A percentile compares a stretch with the other conserved stretches of the same genome.
These are phyloP conservation scores for Aaosphaeria pasadenensis DNA, from an alignment of 2,329 filamentous ascomycete genomes.

Conservation along the genomic window DNA sequence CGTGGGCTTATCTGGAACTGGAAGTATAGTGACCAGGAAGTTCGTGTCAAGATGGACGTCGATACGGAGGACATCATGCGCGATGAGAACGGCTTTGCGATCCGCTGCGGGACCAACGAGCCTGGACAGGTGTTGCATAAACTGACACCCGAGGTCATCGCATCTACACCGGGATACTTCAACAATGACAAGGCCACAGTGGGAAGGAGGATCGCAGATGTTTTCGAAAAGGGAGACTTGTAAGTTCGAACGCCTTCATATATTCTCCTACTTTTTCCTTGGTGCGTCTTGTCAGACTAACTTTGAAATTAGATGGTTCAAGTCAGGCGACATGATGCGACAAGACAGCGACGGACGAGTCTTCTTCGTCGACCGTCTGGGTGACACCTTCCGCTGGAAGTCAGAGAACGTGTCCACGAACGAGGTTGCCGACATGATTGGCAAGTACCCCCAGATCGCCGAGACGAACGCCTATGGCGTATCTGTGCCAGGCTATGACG, in stretches of 20 bases:
- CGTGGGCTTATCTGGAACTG: slow-evolving; percentile 35
- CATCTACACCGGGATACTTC: slow-evolving; percentile 26
- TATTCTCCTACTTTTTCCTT: background rate
- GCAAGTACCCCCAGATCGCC: slow-evolving; percentile 39
- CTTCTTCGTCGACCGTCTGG: slow-evolving; percentile 38
- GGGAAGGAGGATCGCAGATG: slow-evolving; percentile 28
- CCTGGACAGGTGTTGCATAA: slow-evolving; percentile 34
- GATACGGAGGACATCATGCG: slow-evolving; percentile 38
- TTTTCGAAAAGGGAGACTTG: slow-evolving; percentile 39
- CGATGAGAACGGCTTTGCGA: slow-evolving; percentile 32
- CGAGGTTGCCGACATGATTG: slow-evolving; percentile 43
- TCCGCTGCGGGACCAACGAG: slow-evolving; percentile 28
- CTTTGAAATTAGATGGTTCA: slow-evolving; percentile 30
- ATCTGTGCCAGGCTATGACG: slow-evolving; percentile 43
- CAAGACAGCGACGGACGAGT: slow-evolving; percentile 32
- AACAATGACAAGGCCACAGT: slow-evolving; percentile 32
- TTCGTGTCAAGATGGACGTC: slow-evolving; percentile 36
- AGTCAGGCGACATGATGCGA: slow-evolving; percentile 38
- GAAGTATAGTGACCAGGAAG: slow-evolving; percentile 22
- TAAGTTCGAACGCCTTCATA: slow-evolving; percentile 11
- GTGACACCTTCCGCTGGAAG: slow-evolving; percentile 42
- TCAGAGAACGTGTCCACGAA: slow-evolving; percentile 48
- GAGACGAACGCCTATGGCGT: slow-evolving; percentile 48
- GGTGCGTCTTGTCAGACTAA: background rate
- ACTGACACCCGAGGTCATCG: slow-evolving; percentile 24